Conservation (phyloP, 2,329 filamentous ascomycete species). For the Amphichorda felina region DNA sequence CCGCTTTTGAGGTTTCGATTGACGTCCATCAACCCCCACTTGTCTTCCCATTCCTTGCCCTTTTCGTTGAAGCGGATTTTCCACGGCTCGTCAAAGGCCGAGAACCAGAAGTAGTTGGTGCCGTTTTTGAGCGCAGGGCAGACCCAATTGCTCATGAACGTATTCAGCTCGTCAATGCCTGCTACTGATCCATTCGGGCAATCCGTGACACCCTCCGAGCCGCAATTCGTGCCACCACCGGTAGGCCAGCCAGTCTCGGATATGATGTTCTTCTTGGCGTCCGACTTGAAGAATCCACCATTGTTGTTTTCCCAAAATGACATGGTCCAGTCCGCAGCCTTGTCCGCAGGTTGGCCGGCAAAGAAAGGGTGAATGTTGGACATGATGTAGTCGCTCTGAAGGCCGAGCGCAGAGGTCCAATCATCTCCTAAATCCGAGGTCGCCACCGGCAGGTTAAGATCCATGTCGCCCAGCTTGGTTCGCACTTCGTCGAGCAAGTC, state of each 20-base stretch:
- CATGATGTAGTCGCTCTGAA: constrained; percentile 78
- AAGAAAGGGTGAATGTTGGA: constrained; percentile 97
- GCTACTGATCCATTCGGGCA: constrained; percentile 64
- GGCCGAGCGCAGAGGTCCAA: constrained; percentile 62
- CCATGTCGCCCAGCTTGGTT: constrained; percentile 55
- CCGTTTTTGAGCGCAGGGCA: constrained; percentile 69
- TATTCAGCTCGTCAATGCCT: constrained; percentile 68
- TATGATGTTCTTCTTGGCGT: constrained; percentile 62
- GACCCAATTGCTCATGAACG: constrained; percentile 77
- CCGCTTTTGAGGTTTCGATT: constrained; percentile 75
- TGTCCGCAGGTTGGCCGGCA: constrained; percentile 56
- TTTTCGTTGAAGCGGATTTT: constrained; percentile 62
- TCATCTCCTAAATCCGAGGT: constrained; percentile 84
- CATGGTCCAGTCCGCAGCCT: constrained; percentile 71
- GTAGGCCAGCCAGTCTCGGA: constrained; percentile 89
- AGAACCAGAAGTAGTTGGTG: constrained; percentile 96
- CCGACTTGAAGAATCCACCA: constrained; percentile 48
- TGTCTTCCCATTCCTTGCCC: constrained; percentile 77
- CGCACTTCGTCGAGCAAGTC: constrained; percentile 56
- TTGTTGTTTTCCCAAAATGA: constrained; percentile 69
- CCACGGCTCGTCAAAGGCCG: constrained; percentile 95
- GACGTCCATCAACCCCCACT: constrained; percentile 87
- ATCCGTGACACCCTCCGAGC: constrained; percentile 26
- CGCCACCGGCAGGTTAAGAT: constrained; percentile 63
- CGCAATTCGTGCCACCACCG: constrained; percentile 69